A percentile compares a stretch with the other conserved stretches of the same genome.
Conservation (phyloP, 306 rosid species). For the Medicago lupulina region DNA sequence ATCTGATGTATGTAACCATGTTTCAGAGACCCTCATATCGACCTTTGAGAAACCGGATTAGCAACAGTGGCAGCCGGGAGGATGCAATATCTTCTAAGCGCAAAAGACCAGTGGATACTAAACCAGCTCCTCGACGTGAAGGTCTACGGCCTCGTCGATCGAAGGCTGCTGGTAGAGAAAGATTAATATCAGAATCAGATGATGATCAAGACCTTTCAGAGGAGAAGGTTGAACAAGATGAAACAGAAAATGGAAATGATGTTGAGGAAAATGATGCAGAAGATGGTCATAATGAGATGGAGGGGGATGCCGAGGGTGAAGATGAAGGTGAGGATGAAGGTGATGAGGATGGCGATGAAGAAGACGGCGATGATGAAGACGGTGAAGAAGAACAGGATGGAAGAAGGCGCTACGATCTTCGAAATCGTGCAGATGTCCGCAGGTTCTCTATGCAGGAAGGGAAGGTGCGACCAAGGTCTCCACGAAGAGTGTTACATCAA, state of each 20-base stretch:
- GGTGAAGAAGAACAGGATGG: conserved; percentile 93
- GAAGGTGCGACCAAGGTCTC: conserved; percentile 79
- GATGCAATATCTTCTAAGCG: conserved; percentile 64
- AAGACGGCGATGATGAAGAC: conserved; percentile 77
- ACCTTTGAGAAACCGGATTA: conserved; percentile 54
- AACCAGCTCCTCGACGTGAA: conserved; percentile 81
- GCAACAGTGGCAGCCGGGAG: conserved; percentile 55
- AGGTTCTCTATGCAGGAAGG: conserved; percentile 86
- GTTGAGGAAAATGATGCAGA: conserved; percentile 80
- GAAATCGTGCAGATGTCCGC: conserved; percentile 90
- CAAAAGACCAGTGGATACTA: conserved; percentile 55
- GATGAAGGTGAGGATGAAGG: conserved; percentile 70
- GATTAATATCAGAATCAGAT: conserved; percentile 59
- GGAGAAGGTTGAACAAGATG: conserved; percentile 76
- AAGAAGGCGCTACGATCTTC: conserved; percentile 91
- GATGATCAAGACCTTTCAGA: conserved; percentile 78
- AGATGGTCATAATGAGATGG: conserved; percentile 79
- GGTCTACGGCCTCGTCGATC: conserved; percentile 95
- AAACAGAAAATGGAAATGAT: conserved; percentile 87
- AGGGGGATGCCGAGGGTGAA: conserved; percentile 70
- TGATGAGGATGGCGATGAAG: conserved; percentile 66
- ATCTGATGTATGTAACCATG: conserved; percentile 46
- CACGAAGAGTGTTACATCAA: conserved; percentile 90
- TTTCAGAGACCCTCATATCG: conserved; percentile 67
- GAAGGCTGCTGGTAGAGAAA: conserved; percentile 55